Evolutionary conservation across 345 rosid genomes (phyloP).

Genomic region (Raphanus sativus): DNA sequence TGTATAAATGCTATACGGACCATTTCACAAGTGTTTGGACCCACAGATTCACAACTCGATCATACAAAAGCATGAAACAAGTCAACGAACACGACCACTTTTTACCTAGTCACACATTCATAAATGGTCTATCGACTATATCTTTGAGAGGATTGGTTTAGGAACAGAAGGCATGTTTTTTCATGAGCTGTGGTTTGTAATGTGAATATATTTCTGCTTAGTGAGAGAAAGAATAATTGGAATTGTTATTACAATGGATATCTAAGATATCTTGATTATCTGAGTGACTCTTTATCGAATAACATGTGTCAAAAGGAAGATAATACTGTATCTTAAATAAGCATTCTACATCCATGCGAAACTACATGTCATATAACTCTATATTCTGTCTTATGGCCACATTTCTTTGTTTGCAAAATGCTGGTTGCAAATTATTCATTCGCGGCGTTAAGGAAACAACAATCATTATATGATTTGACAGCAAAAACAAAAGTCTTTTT

Average conservation of each 20-base stretch:
- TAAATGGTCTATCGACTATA: slow-evolving; percentile 4
- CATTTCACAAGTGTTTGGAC: neutral
- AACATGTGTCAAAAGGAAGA: neutral
- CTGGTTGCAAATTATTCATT: neutral
- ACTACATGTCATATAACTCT: neutral
- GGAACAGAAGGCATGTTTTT: slow-evolving; percentile 14
- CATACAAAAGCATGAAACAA: neutral
- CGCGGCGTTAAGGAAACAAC: neutral
- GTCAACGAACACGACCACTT: neutral
- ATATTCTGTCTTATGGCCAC: neutral
- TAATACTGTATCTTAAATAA: neutral
- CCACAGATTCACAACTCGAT: neutral
- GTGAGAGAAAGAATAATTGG: slow-evolving; percentile 6
- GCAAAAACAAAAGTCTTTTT: neutral
- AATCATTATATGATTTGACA: neutral
- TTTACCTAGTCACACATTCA: neutral
- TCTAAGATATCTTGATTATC: neutral
- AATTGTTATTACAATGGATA: neutral
- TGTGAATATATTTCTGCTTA: slow-evolving; percentile 11
- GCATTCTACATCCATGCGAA: neutral
- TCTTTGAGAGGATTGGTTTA: neutral
- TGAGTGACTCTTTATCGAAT: neutral
- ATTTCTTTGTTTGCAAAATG: neutral
- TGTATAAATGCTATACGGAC: neutral
- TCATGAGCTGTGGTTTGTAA: neutral